Base-by-base conservation (phyloP, 345 rosid genomes). In the Linum trigynum region DNA sequence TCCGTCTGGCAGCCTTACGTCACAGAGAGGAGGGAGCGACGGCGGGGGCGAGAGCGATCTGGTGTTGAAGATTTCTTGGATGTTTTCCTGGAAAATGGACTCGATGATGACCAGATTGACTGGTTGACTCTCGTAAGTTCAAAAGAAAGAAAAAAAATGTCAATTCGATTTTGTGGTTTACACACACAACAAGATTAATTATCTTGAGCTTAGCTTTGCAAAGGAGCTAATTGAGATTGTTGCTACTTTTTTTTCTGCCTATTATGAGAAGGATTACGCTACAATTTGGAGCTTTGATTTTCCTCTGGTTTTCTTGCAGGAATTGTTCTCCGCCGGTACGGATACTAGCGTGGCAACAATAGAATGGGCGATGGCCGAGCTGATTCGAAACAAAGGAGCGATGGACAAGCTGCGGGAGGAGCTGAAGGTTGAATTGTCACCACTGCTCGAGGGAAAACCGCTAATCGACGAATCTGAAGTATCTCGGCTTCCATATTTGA, bases 351-450 rank as follows among this genome's bases (percentile, higher is more conserved):
- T 23, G 32, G 32, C 32, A 1, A 23, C 32, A 23, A 23, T 23
- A 23, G 32, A 23, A 23, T 23, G 32, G 32, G 32, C 32, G 32
- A 23, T 23, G 32, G 32, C 32, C 0, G 32, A 23, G 32, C 32
- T 23, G 1, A 23, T 23, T 0, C 32, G 32, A 23, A 23, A 23
- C 32, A 64, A 64, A 6, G 16, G 55, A 55, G 16, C 35, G 2
- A 67, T 76, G 67, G 37, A 45, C 3, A 68, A 61, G 51, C 38
- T 67, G 8, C 55, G 35, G 3, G 40, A 66, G 64, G 80, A 76
- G 39, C 15, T 76, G 14, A 48, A 48, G 14, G 14, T 14, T 0
- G 53, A 48, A 15, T 48, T 48, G 9, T 48, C 53, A 9, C 53
- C 1, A 36, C 5, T 35, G 6, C 17, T 15, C 3, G 12, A 38